Percentiles rank a stretch among this genome's conserved stretches.
These are phyloP conservation scores for Rhodotorula diobovata DNA, from an alignment of 768 basidiomycete genomes.

Conservation along the genomic window DNA sequence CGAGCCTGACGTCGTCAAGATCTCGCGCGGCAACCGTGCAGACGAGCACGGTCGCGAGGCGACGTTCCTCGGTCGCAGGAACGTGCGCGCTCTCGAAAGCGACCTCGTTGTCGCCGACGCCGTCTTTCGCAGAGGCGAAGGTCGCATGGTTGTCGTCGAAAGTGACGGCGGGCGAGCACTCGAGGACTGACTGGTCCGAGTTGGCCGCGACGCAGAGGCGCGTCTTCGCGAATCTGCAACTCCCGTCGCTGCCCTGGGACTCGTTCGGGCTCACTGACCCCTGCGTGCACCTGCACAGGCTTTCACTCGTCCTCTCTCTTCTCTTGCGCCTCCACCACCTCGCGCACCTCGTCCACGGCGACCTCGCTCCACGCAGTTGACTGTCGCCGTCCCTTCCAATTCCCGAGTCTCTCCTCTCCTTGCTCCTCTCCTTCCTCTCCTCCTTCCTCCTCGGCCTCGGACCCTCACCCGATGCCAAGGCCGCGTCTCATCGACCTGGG, in stretches of 20 bases:
- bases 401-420: too few relatives aligned
- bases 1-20: not conserved
- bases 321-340: not conserved
- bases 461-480: too few relatives aligned
- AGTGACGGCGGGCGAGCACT: not conserved
- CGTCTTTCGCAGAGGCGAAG: not conserved
- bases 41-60: not conserved
- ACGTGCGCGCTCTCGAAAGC: not conserved
- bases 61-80: not conserved
- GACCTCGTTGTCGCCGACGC: not conserved
- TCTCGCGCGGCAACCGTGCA: not conserved
- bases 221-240: not conserved
- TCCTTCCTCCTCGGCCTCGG: too few relatives aligned
- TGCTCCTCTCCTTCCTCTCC: too few relatives aligned
- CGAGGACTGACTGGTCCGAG: not conserved
- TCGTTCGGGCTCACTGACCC: not conserved
- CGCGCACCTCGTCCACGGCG: not conserved
- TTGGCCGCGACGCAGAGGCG: not conserved
- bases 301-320: not conserved
- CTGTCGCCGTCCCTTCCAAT: not conserved
- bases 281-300: not conserved
- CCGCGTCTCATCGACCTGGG: too few relatives aligned
- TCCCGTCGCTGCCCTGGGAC: too few relatives aligned
- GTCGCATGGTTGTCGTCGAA: not conserved
- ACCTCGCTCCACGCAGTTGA: not conserved